A percentile compares a stretch with the other conserved stretches of the same genome.
Conservation (phyloP, 2,329 filamentous ascomycete genomes). For the Aspergillus arachidicola region DNA sequence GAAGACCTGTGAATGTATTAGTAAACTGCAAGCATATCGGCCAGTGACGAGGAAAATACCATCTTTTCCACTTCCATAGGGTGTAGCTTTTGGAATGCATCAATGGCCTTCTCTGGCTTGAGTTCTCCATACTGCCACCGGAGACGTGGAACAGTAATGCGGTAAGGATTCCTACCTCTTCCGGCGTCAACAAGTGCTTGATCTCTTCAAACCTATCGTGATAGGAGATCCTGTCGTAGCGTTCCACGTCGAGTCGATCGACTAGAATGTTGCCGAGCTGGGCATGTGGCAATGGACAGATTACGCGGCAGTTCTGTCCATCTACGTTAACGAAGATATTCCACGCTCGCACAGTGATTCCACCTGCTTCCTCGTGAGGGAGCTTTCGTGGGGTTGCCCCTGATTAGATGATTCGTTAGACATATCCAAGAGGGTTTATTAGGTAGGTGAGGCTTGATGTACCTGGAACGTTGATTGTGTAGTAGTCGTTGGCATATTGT, state of each 20-base stretch:
- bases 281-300: constrained; percentile 29
- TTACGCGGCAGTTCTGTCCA: constrained; percentile 24
- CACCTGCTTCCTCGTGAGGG: constrained; percentile 28
- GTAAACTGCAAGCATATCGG: neutral
- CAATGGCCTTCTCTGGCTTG: constrained; percentile 6
- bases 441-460: neutral
- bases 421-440: too few species aligned
- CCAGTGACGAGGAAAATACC: neutral
- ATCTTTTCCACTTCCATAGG: constrained; percentile 6
- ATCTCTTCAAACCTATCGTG: constrained; percentile 32
- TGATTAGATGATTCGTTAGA: neutral
- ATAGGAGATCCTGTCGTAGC: constrained; percentile 29
- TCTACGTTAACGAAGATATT: constrained; percentile 28
- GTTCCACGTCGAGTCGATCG: constrained; percentile 13
- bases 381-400: neutral
- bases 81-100: neutral
- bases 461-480: constrained; percentile 15
- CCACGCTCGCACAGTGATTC: constrained; percentile 25
- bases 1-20: neutral
- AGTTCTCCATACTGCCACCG: constrained; percentile 28
- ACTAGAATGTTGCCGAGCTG: constrained; percentile 19
- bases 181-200: constrained; percentile 29
- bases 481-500: constrained; percentile 13
- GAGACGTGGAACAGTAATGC: constrained; percentile 29
- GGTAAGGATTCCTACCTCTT: constrained; percentile 28